Evolutionary conservation across 1,139 yeast species (phyloP).

Genomic region (Sugiyamaella sp.): DNA sequence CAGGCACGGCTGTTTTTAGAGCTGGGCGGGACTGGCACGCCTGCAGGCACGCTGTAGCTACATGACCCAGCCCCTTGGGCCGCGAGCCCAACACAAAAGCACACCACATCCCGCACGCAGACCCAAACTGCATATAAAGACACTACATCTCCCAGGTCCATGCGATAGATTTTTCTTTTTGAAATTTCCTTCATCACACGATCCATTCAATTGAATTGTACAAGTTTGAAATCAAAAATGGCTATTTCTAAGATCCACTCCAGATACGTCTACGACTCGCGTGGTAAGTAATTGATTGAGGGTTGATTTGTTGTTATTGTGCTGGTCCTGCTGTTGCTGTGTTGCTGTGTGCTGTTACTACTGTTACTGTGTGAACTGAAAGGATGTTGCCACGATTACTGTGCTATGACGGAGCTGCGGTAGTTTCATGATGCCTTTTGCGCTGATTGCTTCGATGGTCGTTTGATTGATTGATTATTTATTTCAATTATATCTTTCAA

Average conservation of each 20-base stretch:
- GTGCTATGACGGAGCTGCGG: no score
- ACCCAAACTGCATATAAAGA: constrained; percentile 3
- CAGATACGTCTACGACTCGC: constrained; percentile 94
- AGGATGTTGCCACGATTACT: not conserved
- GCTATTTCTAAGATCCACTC: constrained; percentile 73
- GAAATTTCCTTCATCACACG: constrained; percentile 12
- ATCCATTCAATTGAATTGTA: constrained; percentile 20
- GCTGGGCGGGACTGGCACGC: not conserved
- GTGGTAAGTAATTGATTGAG: constrained; percentile 54
- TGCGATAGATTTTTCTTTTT: constrained; percentile 1
- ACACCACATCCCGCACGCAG: not conserved
- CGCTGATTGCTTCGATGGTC: no score
- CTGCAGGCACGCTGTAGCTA: no score
- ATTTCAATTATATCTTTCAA: no score
- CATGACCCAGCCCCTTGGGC: no score
- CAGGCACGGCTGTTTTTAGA: no score
- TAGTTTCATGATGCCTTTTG: no score
- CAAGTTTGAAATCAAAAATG: constrained; percentile 43
- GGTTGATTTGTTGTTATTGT: not conserved
- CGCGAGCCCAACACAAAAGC: constrained; percentile 11
- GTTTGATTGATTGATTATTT: no score
- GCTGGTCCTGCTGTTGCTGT: not conserved
- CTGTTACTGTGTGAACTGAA: not conserved
- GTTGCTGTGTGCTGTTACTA: not conserved
- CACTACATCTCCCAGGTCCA: constrained; percentile 5